A percentile compares a stretch with the other conserved stretches of the same genome.
phyloP scores from a whole-genome alignment of 169 alveolate genomes.

The Cardiosporidium cionae region DNA sequence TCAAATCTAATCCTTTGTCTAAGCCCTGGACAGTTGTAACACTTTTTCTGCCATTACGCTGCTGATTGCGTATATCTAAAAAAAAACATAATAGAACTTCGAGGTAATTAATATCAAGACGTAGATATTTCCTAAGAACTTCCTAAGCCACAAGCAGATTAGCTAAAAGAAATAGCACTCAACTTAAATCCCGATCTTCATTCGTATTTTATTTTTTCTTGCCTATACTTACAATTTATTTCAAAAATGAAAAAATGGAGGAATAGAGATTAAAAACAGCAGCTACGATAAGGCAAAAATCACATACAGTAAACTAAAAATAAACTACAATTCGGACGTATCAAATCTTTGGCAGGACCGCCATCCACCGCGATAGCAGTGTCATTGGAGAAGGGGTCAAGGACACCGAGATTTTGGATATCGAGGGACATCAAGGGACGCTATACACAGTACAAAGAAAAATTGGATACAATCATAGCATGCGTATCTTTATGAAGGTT shows the following conservation, averaged over 20 bases:
- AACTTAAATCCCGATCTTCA: neutral
- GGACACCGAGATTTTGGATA: conserved; percentile 32
- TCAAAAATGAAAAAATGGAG: neutral
- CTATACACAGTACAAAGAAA: neutral
- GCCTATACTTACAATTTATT: neutral
- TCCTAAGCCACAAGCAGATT: too few species aligned
- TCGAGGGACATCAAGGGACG: conserved; percentile 42
- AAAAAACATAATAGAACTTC: too few species aligned
- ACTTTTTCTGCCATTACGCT: conserved; percentile 86
- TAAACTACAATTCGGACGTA: neutral
- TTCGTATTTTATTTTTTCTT: neutral
- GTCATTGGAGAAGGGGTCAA: conserved; percentile 42
- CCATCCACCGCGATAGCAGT: conserved; percentile 33
- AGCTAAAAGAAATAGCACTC: neutral
- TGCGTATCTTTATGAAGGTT: too few species aligned
- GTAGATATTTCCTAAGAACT: too few species aligned
- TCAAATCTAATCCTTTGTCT: conserved; percentile 74
- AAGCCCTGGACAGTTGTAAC: conserved; percentile 89
- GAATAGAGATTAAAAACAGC: neutral
- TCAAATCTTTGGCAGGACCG: conserved; percentile 29
- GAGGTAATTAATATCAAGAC: too few species aligned
- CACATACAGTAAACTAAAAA: neutral
- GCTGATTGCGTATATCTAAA: conserved; percentile 78
- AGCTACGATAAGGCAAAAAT: neutral
- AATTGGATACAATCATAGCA: too few species aligned